Base-by-base conservation (phyloP, 192 early-diverging fungal genomes). In the Gonapodya prolifera region DNA sequence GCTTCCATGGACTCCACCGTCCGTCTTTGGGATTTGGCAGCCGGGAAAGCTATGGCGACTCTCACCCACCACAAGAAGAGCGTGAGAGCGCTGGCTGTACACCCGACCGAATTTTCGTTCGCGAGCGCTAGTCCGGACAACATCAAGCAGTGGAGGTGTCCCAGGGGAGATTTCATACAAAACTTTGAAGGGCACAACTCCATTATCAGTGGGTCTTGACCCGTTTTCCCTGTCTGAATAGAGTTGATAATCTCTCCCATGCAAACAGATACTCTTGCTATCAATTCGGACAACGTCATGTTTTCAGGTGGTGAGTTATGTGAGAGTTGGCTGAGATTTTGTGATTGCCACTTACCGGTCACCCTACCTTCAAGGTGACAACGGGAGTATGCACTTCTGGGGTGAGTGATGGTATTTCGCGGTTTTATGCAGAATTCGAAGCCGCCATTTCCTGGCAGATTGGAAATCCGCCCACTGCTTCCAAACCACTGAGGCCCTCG, bases 51-150 rank as follows among this genome's bases (percentile, higher is more conserved):
- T 0, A 91, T 97, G 91, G 84, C 91, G 0, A 93, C 91, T 0
- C 87, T 99, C 73, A 99, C 98, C 18, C 95, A 99, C 83, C 98
- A 99, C 87, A 99, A 98, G 79, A 99, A 98, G 84, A 89, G 90
- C 33, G 96, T 99, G 0, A 92, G 96, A 23, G 91, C 96, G 0
- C 83, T 98, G 73, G 93, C 96, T 0, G 78, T 97, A 75, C 95
- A 97, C 80, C 96, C 96, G 2, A 94, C 86, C 32, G 95, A 97
- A 81, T 97, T 96, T 81, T 91, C 93, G 0, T 98, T 99, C 85
- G 94, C 91, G 2, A 93, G 90, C 70, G 93, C 85, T 70, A 90
- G 89, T 84, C 89, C 96, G 1, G 96, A 98, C 79, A 94, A 91
- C 79, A 94, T 99, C 76, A 96, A 95, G 87, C 93, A 96, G 79